Evolutionary conservation across 768 basidiomycete species (phyloP).

Genomic region (Leccinum subgranulosum): DNA sequence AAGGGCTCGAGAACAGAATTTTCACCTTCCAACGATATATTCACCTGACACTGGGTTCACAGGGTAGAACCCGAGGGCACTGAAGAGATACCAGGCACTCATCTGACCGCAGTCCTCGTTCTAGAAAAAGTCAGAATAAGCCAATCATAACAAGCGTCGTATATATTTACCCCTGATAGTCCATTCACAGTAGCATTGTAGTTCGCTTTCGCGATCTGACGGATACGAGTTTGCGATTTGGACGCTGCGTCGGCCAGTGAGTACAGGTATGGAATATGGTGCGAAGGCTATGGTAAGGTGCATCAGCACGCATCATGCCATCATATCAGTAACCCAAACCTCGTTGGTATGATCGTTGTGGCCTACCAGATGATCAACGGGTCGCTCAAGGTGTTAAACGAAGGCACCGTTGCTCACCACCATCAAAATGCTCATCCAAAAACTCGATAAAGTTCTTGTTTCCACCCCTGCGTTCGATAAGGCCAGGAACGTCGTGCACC

Average conservation of each 20-base stretch:
- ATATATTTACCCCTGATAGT: conserved; percentile 58
- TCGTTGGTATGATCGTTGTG: conserved; percentile 85
- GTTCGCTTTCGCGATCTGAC: conserved; percentile 58
- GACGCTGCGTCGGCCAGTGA: conserved; percentile 67
- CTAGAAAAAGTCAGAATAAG: conserved; percentile 32
- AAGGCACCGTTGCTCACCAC: conserved; percentile 31
- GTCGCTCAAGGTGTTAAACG: neutral
- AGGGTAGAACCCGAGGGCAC: conserved; percentile 80
- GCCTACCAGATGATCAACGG: conserved; percentile 36
- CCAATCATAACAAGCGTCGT: neutral
- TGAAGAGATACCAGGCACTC: conserved; percentile 87
- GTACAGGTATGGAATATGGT: conserved; percentile 85
- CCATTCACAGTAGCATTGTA: conserved; percentile 70
- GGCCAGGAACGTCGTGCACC: conserved; percentile 62
- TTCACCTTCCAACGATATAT: conserved; percentile 74
- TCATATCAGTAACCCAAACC: conserved; percentile 22
- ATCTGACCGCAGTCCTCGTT: conserved; percentile 92
- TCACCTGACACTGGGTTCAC: conserved; percentile 76
- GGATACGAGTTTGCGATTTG: conserved; percentile 68
- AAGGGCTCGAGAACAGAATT: neutral
- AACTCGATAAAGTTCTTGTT: conserved; percentile 61
- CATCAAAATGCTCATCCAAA: conserved; percentile 55
- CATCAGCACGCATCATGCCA: conserved; percentile 2
- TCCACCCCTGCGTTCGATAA: conserved; percentile 66
- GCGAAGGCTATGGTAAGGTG: conserved; percentile 57